phyloP scores from a whole-genome alignment of 306 rosid genomes.

The Heteromeles arbutifolia region DNA sequence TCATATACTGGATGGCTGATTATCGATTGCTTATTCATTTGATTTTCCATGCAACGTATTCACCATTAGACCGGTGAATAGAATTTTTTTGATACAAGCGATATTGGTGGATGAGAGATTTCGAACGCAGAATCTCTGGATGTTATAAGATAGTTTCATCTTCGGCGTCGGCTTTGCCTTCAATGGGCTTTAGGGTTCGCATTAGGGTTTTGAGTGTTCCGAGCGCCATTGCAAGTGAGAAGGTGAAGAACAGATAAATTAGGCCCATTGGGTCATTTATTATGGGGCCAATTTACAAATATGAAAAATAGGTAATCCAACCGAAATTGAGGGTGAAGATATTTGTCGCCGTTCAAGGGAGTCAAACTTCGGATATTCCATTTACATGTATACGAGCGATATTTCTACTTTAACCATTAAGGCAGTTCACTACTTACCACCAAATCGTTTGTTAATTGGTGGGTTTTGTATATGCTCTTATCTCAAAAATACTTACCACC shows the following conservation, averaged over 20 bases:
- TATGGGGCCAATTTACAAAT: neutral
- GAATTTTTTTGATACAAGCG: neutral
- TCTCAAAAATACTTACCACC: neutral
- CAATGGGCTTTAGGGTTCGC: too few species aligned
- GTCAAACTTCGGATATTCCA: too few species aligned
- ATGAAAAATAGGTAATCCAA: neutral
- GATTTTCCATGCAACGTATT: neutral
- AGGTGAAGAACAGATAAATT: neutral
- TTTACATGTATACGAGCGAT: too few species aligned
- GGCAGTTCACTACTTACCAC: neutral
- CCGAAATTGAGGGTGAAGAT: too few species aligned
- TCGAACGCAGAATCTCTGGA: neutral
- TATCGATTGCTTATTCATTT: neutral
- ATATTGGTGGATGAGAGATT: neutral
- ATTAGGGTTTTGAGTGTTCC: neutral
- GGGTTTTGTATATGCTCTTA: too few species aligned
- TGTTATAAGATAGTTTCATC: neutral
- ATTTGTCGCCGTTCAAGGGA: too few species aligned
- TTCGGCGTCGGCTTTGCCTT: too few species aligned
- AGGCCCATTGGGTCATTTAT: neutral
- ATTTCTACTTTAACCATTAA: neutral
- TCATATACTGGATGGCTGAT: neutral
- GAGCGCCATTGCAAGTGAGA: neutral
- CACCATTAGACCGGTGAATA: neutral
- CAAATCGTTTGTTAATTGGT: too few species aligned